phyloP scores from a whole-genome alignment of 768 basidiomycete genomes.

The Amanita fuliginea region DNA sequence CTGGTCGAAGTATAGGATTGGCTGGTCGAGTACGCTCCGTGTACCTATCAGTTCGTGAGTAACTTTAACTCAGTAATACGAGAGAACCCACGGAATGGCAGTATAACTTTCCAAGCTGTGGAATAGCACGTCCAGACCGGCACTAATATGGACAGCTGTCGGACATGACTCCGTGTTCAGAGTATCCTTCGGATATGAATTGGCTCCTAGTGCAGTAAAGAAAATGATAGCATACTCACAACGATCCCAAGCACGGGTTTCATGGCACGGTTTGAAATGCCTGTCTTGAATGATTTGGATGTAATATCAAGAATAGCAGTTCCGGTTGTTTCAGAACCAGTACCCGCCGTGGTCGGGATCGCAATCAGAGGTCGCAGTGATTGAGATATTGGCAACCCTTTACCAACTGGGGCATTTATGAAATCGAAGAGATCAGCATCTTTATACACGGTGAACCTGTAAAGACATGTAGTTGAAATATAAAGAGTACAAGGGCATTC shows the following conservation, averaged over 20 bases:
- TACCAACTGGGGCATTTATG: slow-evolving; percentile 93
- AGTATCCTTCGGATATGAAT: slow-evolving; percentile 41
- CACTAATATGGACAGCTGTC: slow-evolving; percentile 83
- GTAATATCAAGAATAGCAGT: slow-evolving; percentile 92
- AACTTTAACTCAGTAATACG: neutral
- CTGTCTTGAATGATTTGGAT: slow-evolving; percentile 89
- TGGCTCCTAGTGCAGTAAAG: neutral
- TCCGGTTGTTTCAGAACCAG: slow-evolving; percentile 92
- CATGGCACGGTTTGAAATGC: slow-evolving; percentile 86
- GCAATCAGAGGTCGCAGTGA: slow-evolving; percentile 78
- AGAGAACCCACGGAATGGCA: slow-evolving; percentile 66
- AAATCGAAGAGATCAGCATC: slow-evolving; percentile 93
- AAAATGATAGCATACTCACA: slow-evolving; percentile 18
- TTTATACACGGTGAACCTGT: slow-evolving; percentile 81
- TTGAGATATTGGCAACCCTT: slow-evolving; percentile 74
- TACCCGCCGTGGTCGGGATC: slow-evolving; percentile 67
- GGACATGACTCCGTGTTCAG: slow-evolving; percentile 89
- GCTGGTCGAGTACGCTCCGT: slow-evolving; percentile 78
- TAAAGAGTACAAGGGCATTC: slow-evolving; percentile 7
- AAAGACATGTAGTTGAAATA: slow-evolving; percentile 2
- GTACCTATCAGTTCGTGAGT: slow-evolving; percentile 38
- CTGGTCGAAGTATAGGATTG: slow-evolving; percentile 85
- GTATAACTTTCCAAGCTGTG: slow-evolving; percentile 94
- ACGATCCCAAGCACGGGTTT: slow-evolving; percentile 83
- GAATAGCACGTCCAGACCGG: slow-evolving; percentile 94